Evolutionary conservation across 2,329 filamentous ascomycete genomes (phyloP), one percentile per base, ranked within the genome.

Genomic region (Fusarium anthophilum): DNA sequence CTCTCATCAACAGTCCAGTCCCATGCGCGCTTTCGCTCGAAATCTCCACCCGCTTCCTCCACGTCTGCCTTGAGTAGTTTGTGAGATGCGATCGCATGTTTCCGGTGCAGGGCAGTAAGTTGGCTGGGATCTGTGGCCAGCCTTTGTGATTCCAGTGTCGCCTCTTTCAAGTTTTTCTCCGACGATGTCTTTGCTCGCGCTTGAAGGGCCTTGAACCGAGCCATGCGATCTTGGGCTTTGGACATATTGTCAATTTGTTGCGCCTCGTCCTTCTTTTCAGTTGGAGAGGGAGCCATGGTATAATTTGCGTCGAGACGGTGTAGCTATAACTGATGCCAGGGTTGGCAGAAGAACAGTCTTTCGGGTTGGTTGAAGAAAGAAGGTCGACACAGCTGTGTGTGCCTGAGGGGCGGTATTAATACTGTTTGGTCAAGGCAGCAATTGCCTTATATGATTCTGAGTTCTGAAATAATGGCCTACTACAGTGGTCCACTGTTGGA

Each of bases 1-100:
- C 91, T 93, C 84, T 99, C 96, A 74, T 99, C 96, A 12, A 96
- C 87, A 2, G 96, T 99, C 94, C 96, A 99, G 85, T 98, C 96
- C 96, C 96, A 99, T 4, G 96, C 96, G 45, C 96, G 92, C 84
- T 98, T 98, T 76, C 96, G 93, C 87, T 99, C 96, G 80, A 98
- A 99, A 82, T 98, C 96, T 63, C 94, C 94, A 39, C 95, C 95
- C 0, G 88, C 87, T 24, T 94, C 94, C 81, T 95, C 94, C 4
- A 95, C 92, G 78, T 98, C 95, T 8, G 95, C 94, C 85, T 98
- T 98, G 48, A 98, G 88, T 1, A 99, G 90, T 80, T 98, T 99
- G 82, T 98, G 94, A 11, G 93, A 91, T 26, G 96, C 96, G 75
- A 96, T 91, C 63, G 94, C 95, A 78, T 94, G 93, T 79, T 95